A percentile compares a stretch with the other conserved stretches of the same genome.
Conservation (phyloP, 768 basidiomycete genomes). For the Phanerochaete sordida region DNA sequence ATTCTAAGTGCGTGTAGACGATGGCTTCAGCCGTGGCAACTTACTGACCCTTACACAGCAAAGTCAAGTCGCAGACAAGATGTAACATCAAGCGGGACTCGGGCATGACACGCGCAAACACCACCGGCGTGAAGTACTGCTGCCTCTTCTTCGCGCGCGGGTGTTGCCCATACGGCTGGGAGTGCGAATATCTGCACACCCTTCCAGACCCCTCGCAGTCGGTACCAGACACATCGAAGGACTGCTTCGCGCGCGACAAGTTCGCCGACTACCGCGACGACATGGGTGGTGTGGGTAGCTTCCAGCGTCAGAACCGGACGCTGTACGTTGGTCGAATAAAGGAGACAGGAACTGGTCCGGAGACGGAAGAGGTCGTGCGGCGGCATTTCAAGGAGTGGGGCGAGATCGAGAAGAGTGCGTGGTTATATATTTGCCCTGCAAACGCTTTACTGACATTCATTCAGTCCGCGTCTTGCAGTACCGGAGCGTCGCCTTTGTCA, state of each 20-base stretch:
- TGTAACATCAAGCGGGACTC: conserved; percentile 86
- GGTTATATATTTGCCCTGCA: background rate
- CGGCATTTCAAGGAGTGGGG: conserved; percentile 98
- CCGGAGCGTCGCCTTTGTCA: conserved; percentile 96
- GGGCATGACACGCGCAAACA: conserved; percentile 93
- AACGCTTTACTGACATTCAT: conserved; percentile 23
- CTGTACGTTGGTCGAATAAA: conserved; percentile 93
- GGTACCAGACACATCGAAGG: conserved; percentile 89
- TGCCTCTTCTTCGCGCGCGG: conserved; percentile 96
- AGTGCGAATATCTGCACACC: conserved; percentile 93
- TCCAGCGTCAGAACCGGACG: conserved; percentile 91
- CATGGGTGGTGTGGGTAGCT: conserved; percentile 99
- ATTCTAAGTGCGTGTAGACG: conserved; percentile 72
- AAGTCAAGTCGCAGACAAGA: conserved; percentile 91
- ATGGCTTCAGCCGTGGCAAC: background rate
- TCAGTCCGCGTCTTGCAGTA: conserved; percentile 88
- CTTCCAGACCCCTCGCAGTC: conserved; percentile 69
- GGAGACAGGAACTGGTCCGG: conserved; percentile 82
- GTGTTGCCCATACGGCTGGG: conserved; percentile 97
- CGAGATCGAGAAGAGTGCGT: conserved; percentile 84
- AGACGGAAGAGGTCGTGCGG: conserved; percentile 88
- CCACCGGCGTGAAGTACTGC: conserved; percentile 86
- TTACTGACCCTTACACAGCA: conserved; percentile 42
- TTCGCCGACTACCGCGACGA: conserved; percentile 97
- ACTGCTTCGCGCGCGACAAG: conserved; percentile 96